These are phyloP conservation scores for Populus ilicifolia DNA, from an alignment of 345 rosid species.

Conservation along the genomic window DNA sequence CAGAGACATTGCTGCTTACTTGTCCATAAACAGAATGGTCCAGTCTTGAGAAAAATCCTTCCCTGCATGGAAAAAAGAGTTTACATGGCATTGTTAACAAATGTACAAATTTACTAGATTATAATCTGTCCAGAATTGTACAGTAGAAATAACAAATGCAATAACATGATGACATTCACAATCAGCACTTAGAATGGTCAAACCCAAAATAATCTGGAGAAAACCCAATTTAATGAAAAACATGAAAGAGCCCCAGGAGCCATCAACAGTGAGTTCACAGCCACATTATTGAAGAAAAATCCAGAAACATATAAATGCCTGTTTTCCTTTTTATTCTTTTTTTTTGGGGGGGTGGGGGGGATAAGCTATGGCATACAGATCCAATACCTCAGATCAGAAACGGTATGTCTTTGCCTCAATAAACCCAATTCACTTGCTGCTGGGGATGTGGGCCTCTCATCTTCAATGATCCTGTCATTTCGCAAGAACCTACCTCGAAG, in stretches of 20 bases:
- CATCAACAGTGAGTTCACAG: neutral
- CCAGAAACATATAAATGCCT: neutral
- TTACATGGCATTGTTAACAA: neutral
- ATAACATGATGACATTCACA: neutral
- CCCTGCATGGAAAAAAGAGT: constrained; percentile 47
- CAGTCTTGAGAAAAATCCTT: constrained; percentile 71
- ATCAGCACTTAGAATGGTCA: neutral
- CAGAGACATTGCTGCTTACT: constrained; percentile 53
- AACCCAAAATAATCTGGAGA: neutral
- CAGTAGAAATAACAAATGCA: neutral
- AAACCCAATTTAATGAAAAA: neutral
- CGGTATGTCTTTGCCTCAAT: constrained; percentile 80
- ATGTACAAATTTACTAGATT: neutral
- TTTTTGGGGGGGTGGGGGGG: neutral
- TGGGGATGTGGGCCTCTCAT: constrained; percentile 49
- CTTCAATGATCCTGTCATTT: constrained; percentile 52
- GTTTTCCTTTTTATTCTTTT: neutral
- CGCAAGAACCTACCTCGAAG: constrained; percentile 94
- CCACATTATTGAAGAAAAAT: neutral
- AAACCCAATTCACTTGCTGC: constrained; percentile 89
- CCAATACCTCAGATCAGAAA: constrained; percentile 82
- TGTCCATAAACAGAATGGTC: constrained; percentile 54
- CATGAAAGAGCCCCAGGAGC: neutral
- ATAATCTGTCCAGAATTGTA: neutral
- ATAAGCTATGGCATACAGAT: neutral